Evolutionary conservation across 2,329 filamentous ascomycete genomes (phyloP), one percentile per base, ranked within the genome.

Genomic region (Waltergamsia citrina): DNA sequence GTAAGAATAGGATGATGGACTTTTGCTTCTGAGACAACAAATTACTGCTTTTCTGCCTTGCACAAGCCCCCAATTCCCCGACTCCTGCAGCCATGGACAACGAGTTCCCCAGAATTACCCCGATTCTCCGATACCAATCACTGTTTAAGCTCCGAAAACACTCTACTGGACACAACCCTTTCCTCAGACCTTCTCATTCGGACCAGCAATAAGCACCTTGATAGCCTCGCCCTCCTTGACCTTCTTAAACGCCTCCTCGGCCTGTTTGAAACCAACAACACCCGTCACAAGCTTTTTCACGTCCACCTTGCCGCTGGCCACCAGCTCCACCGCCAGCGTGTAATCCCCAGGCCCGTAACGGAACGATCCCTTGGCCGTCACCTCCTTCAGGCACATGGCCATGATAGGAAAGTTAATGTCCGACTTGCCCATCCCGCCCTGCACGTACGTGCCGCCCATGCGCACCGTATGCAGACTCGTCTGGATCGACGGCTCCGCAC

Each of bases 331-430:
- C 5, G 86, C 86, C 6, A 88, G 74, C 53, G 79, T 74, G 60
- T 95, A 96, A 58, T 95, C 90, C 15, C 88, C 88, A 35, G 77
- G 74, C 4, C 81, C 81, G 58, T 96, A 96, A 25, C 90, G 76
- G 70, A 96, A 96, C 41, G 81, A 88, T 16, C 90, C 90, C 52
- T 81, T 84, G 30, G 84, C 71, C 9, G 80, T 93, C 33, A 94
- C 68, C 66, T 96, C 90, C 65, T 95, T 95, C 33, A 79, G 71
- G 56, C 87, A 93, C 52, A 93, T 69, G 5, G 84, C 81, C 74
- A 90, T 84, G 54, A 96, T 94, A 33, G 90, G 90, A 65, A 95
- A 94, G 7, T 62, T 83, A 56, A 95, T 88, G 50, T 94, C 85
- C 25, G 77, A 59, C 53, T 81, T 83, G 51, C 90, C 90, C 86